A percentile compares a stretch with the other conserved stretches of the same genome.
Evolutionary conservation across 306 rosid genomes (phyloP).

Genomic region (Chamaecrista fasciculata): DNA sequence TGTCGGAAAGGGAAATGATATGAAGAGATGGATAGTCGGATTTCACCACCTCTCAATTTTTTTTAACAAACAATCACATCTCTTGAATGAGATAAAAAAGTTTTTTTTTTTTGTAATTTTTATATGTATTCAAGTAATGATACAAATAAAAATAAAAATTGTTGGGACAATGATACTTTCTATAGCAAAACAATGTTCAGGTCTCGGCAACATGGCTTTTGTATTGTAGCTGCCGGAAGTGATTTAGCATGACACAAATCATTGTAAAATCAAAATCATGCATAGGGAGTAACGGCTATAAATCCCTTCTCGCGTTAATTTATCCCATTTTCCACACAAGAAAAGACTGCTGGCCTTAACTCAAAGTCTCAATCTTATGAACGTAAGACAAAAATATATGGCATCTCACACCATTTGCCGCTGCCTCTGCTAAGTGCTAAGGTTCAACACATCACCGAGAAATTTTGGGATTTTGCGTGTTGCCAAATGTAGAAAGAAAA

Average conservation of each 20-base stretch:
- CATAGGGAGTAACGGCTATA: not conserved
- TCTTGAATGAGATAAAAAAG: too few relatives aligned
- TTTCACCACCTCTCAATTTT: too few relatives aligned
- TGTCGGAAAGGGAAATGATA: too few relatives aligned
- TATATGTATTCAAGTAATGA: too few relatives aligned
- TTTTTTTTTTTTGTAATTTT: too few relatives aligned
- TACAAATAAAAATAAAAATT: too few relatives aligned
- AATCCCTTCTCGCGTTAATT: constrained; percentile 1
- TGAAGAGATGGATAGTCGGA: too few relatives aligned
- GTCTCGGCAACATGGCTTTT: not conserved
- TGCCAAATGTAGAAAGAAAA: constrained; percentile 35
- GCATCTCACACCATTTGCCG: too few relatives aligned
- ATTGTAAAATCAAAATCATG: not conserved
- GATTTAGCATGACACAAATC: not conserved
- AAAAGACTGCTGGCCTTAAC: not conserved
- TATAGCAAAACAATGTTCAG: too few relatives aligned
- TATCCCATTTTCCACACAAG: not conserved
- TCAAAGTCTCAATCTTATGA: not conserved
- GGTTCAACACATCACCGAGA: constrained; percentile 55
- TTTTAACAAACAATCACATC: too few relatives aligned
- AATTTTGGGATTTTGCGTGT: constrained; percentile 40
- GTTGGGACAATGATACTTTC: too few relatives aligned
- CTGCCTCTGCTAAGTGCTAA: constrained; percentile 6
- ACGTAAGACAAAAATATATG: not conserved
- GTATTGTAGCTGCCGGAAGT: not conserved